These are phyloP conservation scores for Epichloe bromicola DNA, from an alignment of 2,329 filamentous ascomycete genomes.

Conservation along the genomic window DNA sequence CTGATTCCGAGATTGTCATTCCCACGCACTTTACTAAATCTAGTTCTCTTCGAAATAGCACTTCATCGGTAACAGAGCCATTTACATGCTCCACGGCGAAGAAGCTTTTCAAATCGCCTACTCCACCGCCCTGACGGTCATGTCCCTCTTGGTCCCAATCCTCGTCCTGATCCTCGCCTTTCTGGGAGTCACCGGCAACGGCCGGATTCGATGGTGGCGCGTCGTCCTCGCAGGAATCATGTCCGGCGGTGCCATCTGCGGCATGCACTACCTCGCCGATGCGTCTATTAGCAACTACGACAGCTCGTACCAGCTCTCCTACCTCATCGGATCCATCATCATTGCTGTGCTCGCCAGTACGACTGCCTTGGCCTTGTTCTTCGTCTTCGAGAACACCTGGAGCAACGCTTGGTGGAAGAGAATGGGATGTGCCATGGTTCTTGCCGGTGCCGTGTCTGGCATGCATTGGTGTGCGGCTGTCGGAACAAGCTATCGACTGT, in stretches of 20 bases:
- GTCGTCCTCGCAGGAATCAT: slow-evolving; percentile 50
- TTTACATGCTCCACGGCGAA: slow-evolving; percentile 51
- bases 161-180: slow-evolving; percentile 63
- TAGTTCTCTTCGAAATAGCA: neutral
- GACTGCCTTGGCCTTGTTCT: slow-evolving; percentile 59
- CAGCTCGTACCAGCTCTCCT: slow-evolving; percentile 43
- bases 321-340: slow-evolving; percentile 53
- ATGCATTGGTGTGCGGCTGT: slow-evolving; percentile 76
- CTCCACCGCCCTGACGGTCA: slow-evolving; percentile 52
- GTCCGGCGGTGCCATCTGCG: slow-evolving; percentile 63
- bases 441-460: slow-evolving; percentile 65
- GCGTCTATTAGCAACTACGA: slow-evolving; percentile 65
- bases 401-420: slow-evolving; percentile 67
- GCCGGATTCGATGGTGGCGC: slow-evolving; percentile 41
- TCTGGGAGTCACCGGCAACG: slow-evolving; percentile 48
- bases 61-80: slow-evolving; percentile 64
- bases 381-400: slow-evolving; percentile 62
- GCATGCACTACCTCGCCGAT: slow-evolving; percentile 78
- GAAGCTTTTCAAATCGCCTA: slow-evolving; percentile 57
- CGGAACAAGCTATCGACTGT: slow-evolving; percentile 53
- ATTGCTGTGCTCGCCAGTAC: slow-evolving; percentile 62
- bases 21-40: neutral
- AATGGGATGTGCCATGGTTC: slow-evolving; percentile 47
- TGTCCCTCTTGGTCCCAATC: slow-evolving; percentile 70
- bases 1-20: neutral